phyloP scores from a whole-genome alignment of 2,329 filamentous ascomycete species.

The Hansfordia pulvinata region DNA sequence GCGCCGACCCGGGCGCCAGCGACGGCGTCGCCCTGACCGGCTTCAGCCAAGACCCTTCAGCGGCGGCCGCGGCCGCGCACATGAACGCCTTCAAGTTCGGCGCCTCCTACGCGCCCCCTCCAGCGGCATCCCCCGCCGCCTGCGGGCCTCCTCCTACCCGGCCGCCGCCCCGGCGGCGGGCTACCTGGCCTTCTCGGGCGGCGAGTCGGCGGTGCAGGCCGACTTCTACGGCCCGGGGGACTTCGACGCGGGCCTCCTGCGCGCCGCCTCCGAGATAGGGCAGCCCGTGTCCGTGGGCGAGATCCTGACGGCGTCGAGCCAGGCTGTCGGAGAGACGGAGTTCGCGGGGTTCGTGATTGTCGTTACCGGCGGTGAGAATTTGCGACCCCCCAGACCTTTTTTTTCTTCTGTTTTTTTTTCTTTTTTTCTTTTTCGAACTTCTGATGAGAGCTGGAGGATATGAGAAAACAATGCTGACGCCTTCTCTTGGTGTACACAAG shows the following conservation, averaged over 20 bases:
- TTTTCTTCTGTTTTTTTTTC: neutral
- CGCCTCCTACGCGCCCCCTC: no score
- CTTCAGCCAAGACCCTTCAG: no score
- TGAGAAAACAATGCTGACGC: no score
- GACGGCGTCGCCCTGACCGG: constrained; percentile 48
- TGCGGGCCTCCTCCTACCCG: no score
- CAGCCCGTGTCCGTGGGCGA: constrained; percentile 46
- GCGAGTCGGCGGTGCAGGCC: constrained; percentile 33
- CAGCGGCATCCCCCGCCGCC: no score
- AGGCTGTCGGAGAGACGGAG: constrained; percentile 15
- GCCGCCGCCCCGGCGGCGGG: no score
- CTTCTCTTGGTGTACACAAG: no score
- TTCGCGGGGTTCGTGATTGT: constrained; percentile 43
- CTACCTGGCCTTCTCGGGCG: constrained; percentile 28
- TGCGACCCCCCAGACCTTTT: neutral
- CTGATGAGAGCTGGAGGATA: no score
- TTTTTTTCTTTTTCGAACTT: neutral
- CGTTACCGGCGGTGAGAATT: constrained; percentile 41
- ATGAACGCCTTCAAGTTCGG: no score
- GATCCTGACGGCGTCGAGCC: constrained; percentile 37
- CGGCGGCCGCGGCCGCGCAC: no score
- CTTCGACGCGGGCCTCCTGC: constrained; percentile 40
- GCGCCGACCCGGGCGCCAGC: constrained; percentile 34
- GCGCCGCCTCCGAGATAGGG: constrained; percentile 28
- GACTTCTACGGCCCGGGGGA: constrained; percentile 36